Conservation (phyloP, 306 rosid genomes). For the Albizia julibrissin region DNA sequence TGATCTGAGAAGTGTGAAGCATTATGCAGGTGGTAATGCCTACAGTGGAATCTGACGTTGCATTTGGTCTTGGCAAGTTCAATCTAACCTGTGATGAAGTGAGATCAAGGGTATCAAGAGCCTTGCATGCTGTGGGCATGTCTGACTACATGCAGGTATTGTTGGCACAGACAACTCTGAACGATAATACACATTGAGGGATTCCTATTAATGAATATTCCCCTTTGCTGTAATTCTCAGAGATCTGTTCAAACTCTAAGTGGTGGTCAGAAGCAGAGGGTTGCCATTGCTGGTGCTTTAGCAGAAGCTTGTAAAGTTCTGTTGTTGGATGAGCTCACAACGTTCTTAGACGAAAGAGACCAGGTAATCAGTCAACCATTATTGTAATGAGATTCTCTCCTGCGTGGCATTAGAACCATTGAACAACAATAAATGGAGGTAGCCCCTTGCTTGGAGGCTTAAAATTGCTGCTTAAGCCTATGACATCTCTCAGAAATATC, state of each 20-base stretch:
- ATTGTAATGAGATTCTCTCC: neutral
- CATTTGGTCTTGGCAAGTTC: slow-evolving; percentile 86
- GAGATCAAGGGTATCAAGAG: slow-evolving; percentile 64
- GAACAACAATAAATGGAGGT: neutral
- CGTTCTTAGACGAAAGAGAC: slow-evolving; percentile 82
- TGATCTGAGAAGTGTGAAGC: slow-evolving; percentile 1
- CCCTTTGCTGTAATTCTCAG: slow-evolving; percentile 45
- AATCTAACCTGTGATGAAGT: slow-evolving; percentile 64
- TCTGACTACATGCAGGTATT: slow-evolving; percentile 71
- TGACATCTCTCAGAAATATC: neutral
- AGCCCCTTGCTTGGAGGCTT: neutral
- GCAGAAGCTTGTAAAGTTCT: slow-evolving; percentile 88
- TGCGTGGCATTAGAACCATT: neutral
- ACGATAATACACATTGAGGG: slow-evolving; percentile 7
- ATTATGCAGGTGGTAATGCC: slow-evolving; percentile 83
- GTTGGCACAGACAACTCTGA: slow-evolving; percentile 9
- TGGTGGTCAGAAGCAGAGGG: slow-evolving; percentile 94
- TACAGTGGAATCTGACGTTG: slow-evolving; percentile 84
- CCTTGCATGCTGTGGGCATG: slow-evolving; percentile 72
- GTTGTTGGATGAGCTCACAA: slow-evolving; percentile 83
- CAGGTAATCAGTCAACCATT: slow-evolving; percentile 53
- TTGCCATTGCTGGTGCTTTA: slow-evolving; percentile 89
- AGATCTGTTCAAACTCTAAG: slow-evolving; percentile 88
- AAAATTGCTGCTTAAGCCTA: neutral
- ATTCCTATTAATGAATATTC: slow-evolving; percentile 6